Evolutionary conservation across 768 basidiomycete genomes (phyloP).

Genomic region (Tephrocybe sp.): DNA sequence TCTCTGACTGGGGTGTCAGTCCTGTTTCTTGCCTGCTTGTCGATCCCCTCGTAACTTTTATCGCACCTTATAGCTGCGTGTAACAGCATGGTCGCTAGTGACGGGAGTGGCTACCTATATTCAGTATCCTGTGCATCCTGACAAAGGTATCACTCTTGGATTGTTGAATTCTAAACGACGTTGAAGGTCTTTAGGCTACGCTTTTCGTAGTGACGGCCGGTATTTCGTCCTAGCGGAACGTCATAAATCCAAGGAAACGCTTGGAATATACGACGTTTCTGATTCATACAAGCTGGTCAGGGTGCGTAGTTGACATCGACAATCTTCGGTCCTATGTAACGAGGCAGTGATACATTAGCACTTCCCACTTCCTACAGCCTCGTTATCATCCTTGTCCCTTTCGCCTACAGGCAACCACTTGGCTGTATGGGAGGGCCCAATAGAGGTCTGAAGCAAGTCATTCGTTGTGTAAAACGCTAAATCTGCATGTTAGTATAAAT

Average conservation of each 20-base stretch:
- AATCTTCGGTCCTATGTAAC: conserved; percentile 4
- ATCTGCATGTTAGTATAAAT: conserved; percentile 58
- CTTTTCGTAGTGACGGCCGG: conserved; percentile 76
- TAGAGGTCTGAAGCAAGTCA: conserved; percentile 57
- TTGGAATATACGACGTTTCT: conserved; percentile 79
- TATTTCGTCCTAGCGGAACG: conserved; percentile 88
- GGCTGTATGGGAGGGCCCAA: conserved; percentile 80
- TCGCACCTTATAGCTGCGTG: conserved; percentile 61
- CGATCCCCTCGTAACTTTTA: conserved; percentile 3
- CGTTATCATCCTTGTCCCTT: conserved; percentile 67
- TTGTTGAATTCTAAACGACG: conserved; percentile 1
- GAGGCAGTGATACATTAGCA: conserved; percentile 55
- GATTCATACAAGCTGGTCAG: conserved; percentile 72
- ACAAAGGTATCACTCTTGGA: conserved; percentile 55
- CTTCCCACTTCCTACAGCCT: conserved; percentile 76
- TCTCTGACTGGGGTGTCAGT: conserved; percentile 93
- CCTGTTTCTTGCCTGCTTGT: not conserved
- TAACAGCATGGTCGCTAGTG: conserved; percentile 83
- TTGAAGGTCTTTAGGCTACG: conserved; percentile 54
- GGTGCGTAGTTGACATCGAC: conserved; percentile 38
- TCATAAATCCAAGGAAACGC: conserved; percentile 85
- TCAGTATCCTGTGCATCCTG: conserved; percentile 81
- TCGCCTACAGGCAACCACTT: conserved; percentile 78
- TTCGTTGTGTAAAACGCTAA: not conserved
- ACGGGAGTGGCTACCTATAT: conserved; percentile 79